Conservation (phyloP, 306 rosid species). For the Abrus precatorius region DNA sequence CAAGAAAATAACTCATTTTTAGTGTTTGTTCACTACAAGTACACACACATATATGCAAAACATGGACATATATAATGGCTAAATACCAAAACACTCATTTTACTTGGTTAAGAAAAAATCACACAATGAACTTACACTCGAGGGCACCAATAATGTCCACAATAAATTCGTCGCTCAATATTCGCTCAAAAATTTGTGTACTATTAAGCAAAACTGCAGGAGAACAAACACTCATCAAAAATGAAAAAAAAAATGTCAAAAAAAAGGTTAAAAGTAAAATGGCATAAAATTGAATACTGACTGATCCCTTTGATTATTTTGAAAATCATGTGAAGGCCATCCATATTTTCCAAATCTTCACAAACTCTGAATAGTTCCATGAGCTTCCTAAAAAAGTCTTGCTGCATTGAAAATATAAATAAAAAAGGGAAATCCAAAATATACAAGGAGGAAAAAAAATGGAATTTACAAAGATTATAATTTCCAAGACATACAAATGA, state of each 20-base stretch:
- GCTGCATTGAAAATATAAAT: constrained; percentile 64
- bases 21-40: not conserved
- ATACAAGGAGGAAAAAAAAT: not conserved
- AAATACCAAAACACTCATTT: constrained; percentile 1
- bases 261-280: constrained; percentile 27
- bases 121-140: constrained; percentile 77
- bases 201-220: constrained; percentile 87
- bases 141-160: constrained; percentile 89
- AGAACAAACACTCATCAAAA: constrained; percentile 39
- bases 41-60: not conserved
- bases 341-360: constrained; percentile 84
- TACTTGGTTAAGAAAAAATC: not conserved
- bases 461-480: constrained; percentile 13
- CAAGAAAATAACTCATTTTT: constrained; percentile 26
- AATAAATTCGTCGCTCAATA: constrained; percentile 80
- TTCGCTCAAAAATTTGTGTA: constrained; percentile 86
- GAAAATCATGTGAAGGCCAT: constrained; percentile 88
- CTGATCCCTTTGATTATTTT: constrained; percentile 93
- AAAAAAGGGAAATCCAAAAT: not conserved
- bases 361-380: constrained; percentile 78
- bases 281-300: constrained; percentile 61
- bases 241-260: constrained; percentile 24
- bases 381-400: constrained; percentile 85
- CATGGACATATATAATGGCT: not conserved
- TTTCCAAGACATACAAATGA: constrained; percentile 1